These are phyloP conservation scores for Aureobasidium melanogenum DNA, from an alignment of 2,329 filamentous ascomycete genomes.

Conservation along the genomic window DNA sequence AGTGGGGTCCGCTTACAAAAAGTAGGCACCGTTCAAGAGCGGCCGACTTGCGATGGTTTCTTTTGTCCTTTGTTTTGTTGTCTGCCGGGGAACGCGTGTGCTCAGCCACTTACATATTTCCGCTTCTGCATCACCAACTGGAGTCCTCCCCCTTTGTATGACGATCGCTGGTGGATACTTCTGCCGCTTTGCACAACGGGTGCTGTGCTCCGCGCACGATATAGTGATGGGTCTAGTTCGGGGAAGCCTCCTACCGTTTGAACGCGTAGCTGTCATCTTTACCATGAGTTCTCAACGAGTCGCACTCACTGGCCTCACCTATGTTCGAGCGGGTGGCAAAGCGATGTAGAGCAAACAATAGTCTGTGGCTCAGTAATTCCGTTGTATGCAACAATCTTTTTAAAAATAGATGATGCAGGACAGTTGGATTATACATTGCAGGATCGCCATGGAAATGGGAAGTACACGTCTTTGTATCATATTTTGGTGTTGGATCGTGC, in stretches of 20 bases:
- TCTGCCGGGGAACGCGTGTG: background rate
- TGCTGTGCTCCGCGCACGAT: background rate
- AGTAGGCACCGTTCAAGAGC: background rate
- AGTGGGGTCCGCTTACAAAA: background rate
- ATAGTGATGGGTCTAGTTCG: background rate
- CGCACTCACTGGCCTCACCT: background rate
- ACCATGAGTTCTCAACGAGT: background rate
- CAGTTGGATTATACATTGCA: background rate
- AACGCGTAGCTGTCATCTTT: background rate
- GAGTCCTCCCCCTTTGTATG: background rate
- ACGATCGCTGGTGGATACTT: constrained; percentile 4
- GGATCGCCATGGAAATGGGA: background rate
- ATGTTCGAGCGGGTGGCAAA: background rate
- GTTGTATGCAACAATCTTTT: background rate
- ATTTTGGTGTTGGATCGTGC: background rate
- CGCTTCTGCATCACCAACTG: background rate
- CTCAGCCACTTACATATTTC: background rate
- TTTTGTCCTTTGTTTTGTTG: background rate
- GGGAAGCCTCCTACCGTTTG: background rate
- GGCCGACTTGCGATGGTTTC: background rate
- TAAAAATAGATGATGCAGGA: background rate
- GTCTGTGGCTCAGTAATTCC: background rate
- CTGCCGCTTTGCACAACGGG: constrained; percentile 3
- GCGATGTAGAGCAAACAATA: background rate
- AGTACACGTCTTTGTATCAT: constrained; percentile 1